These are phyloP conservation scores for Lentithecium fluviatile DNA, from an alignment of 495 filamentous ascomycete species.

Conservation along the genomic window DNA sequence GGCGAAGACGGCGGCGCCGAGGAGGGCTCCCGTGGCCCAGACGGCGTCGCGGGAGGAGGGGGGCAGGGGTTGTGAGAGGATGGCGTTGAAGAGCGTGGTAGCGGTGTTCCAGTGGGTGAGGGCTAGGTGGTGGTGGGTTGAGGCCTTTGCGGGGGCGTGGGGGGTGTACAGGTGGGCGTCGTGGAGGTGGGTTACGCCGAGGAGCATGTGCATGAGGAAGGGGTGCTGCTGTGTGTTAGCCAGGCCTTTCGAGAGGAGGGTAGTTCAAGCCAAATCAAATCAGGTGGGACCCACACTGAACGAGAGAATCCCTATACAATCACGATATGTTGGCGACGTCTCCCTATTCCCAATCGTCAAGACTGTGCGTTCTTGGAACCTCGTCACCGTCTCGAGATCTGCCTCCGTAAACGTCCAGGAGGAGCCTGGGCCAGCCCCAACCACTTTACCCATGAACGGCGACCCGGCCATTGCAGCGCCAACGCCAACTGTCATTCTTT, in stretches of 20 bases:
- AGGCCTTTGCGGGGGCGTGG: conserved; percentile 15
- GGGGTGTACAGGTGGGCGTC: conserved; percentile 35
- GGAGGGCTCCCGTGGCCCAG: conserved; percentile 44
- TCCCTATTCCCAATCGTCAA: conserved; percentile 42
- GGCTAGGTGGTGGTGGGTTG: conserved; percentile 21
- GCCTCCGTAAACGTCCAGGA: conserved; percentile 16
- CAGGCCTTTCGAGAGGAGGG: not conserved
- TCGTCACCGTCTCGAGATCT: conserved; percentile 38
- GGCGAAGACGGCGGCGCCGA: conserved; percentile 41
- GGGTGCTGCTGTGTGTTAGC: conserved; percentile 30
- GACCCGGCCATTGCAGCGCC: not conserved
- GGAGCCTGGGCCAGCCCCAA: no score
- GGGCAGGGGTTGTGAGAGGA: conserved; percentile 38
- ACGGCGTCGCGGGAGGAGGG: conserved; percentile 43
- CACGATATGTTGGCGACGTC: conserved; percentile 36
- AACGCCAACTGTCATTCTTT: not conserved
- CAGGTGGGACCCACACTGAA: conserved; percentile 33
- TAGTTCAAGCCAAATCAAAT: not conserved
- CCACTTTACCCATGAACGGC: not conserved
- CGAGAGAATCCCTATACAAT: conserved; percentile 34
- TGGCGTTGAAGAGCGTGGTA: conserved; percentile 43
- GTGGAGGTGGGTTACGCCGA: conserved; percentile 46
- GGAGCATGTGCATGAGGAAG: conserved; percentile 45
- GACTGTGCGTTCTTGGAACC: conserved; percentile 46
- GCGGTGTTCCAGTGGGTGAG: conserved; percentile 44